Base-by-base conservation (phyloP, 1,139 yeast genomes). In the Pichia sp. region DNA sequence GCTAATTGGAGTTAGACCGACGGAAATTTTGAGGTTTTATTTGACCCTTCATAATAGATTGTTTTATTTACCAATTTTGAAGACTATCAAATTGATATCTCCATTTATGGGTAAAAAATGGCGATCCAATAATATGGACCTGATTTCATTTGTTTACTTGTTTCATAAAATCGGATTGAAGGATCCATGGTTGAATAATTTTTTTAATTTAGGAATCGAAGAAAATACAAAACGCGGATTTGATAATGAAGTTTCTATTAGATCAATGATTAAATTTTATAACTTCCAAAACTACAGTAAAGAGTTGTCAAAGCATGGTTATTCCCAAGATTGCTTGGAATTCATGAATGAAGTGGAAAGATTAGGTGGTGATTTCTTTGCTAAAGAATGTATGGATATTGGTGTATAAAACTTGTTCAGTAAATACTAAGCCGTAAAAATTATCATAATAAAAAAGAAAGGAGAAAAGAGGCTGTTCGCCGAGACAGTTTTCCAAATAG, bases 41-140 rank as follows among this genome's bases (percentile, higher is more conserved):
- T 63, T 51, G 38, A 73, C 74, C 43, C 71, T 85, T 40, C 80
- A 82, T 56, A 88, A 85, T 59, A 63, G 70, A 16, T 73, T 75
- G n/a, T 65, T 89, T 27, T 82, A 85, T 66, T 71, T 69, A 40
- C 89, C 95, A 2, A 80, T 86, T 3, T 69, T 90, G 56, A 83
- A 81, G 59, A 75, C 82, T 1, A 71, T 90, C 52, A 89, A 87
- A 63, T 83, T 87, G 53, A 74, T 89, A 45, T 82, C 90, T 0
- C 97, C 97, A 0, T 88, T 84, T 64, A 90, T 87, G 57, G 97
- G 97, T 20, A 79, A 95, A 52, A 89, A 90, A 64, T 92, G 99
- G 99, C 83, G 89, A 58, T 79, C 89, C 15, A 77, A 81, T 55
- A 94, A 92, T 62, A 92, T 94, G 97, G 96, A 89, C 57, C 70